These are phyloP conservation scores for Colletotrichum paranaense DNA, from an alignment of 2,329 filamentous ascomycete species.

Conservation along the genomic window DNA sequence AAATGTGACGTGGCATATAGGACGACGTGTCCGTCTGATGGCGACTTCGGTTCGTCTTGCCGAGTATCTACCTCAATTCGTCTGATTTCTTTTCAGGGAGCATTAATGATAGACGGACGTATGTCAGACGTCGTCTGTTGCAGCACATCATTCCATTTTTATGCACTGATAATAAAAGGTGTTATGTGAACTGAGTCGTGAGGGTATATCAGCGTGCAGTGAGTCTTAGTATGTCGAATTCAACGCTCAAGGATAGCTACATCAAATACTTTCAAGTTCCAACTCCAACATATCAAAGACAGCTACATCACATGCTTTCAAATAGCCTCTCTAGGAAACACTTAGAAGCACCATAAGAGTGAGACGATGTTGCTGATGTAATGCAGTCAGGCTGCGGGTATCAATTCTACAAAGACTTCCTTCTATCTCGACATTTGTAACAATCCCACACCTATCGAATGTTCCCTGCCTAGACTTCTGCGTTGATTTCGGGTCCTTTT, in stretches of 20 bases:
- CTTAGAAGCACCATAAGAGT: background rate
- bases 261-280: too few species aligned
- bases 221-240: background rate
- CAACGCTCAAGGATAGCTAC: too few species aligned
- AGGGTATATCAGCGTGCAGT: background rate
- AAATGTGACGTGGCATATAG: background rate
- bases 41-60: background rate
- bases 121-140: background rate
- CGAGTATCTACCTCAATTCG: background rate
- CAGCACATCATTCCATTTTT: background rate
- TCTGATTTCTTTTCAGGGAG: background rate
- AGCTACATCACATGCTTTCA: background rate
- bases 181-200: background rate
- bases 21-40: background rate
- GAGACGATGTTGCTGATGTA: background rate
- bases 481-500: too few species aligned
- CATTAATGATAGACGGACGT: background rate
- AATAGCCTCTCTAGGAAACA: background rate
- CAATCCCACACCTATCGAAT: background rate
- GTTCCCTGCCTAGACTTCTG: background rate
- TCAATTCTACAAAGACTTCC: background rate
- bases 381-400: constrained; percentile 5
- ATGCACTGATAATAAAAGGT: background rate
- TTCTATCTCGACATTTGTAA: background rate
- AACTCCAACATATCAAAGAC: background rate